phyloP scores from a whole-genome alignment of 805 yeast species.

The Saccharomycopsis sp. region DNA sequence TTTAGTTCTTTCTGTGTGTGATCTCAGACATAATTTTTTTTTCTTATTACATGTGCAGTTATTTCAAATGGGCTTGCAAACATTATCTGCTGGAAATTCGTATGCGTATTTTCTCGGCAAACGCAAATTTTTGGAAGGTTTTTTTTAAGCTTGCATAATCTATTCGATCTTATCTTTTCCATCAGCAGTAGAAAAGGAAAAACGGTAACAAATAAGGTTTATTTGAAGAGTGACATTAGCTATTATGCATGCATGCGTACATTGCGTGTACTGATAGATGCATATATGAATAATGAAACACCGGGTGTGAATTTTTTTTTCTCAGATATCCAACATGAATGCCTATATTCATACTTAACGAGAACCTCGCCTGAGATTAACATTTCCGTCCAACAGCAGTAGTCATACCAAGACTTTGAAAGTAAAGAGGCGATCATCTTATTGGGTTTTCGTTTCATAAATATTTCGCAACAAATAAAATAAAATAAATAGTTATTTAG shows the following conservation, averaged over 20 bases:
- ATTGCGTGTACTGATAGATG: not conserved
- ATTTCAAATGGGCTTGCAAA: no score
- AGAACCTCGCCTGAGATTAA: not conserved
- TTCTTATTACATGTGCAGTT: no score
- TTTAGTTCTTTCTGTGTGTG: no score
- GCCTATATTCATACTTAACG: not conserved
- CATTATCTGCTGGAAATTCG: no score
- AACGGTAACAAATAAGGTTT: not conserved
- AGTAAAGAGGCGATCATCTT: no score
- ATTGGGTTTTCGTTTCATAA: no score
- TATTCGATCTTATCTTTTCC: not conserved
- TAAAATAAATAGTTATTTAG: no score
- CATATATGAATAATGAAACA: not conserved
- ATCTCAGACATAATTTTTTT: no score
- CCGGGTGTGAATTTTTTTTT: not conserved
- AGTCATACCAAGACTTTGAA: no score
- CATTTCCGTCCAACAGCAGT: no score
- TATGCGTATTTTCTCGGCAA: not conserved
- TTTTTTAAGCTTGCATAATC: no score
- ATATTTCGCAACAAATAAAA: no score
- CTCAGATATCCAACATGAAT: not conserved
- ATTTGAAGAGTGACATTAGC: not conserved
- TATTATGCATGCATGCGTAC: not conserved
- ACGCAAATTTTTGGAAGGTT: not conserved
- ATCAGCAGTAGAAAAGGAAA: not conserved